Base-by-base conservation (phyloP, 2,329 filamentous ascomycete species). In the Truncatella angustata region DNA sequence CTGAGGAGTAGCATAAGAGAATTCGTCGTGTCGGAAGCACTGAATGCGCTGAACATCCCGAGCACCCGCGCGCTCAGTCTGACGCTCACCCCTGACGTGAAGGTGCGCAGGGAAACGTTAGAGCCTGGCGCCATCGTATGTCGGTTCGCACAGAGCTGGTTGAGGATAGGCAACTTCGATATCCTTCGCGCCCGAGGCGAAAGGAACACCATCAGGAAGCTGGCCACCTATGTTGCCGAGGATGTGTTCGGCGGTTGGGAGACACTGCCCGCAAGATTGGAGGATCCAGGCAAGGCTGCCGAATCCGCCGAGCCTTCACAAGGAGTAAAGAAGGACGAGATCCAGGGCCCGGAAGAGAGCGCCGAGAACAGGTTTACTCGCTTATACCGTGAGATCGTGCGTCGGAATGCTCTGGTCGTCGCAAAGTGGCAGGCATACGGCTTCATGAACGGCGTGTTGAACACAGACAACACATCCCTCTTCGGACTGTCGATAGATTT, bases 371-470 rank as follows among this genome's bases (percentile, higher is more conserved):
- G 93, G 28, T 99, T 94, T 67, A 79, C 88, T 0, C 81, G 92
- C 14, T 74, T 99, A 1, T 99, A 95, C 69, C 86, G 94, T 32
- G 91, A 96, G 63, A 86, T 99, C 51, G 85, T 86, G 4, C 84
- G 91, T 37, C 83, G 90, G 28, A 99, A 97, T 65, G 94, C 94
- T 1, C 78, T 80, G 53, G 95, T 89, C 0, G 92, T 97, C 2
- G 94, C 94, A 10, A 82, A 87, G 59, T 97, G 94, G 93, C 95
- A 99, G 73, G 91, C 91, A 0, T 97, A 97, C 64, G 94, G 91
- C n/a, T 99, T 99, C 73, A 97, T 96, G 80, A 99, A 99, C 63
- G 94, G 94, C 42, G 94, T 99, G 4, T 77, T 99, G 53, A 99
- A 99, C 71, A 97, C 94, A 0, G 94, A 99, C 67, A 99, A 99